Evolutionary conservation across 2,329 filamentous ascomycete genomes (phyloP), one percentile per base, ranked within the genome.

Genomic region (Falciphora oryzae): DNA sequence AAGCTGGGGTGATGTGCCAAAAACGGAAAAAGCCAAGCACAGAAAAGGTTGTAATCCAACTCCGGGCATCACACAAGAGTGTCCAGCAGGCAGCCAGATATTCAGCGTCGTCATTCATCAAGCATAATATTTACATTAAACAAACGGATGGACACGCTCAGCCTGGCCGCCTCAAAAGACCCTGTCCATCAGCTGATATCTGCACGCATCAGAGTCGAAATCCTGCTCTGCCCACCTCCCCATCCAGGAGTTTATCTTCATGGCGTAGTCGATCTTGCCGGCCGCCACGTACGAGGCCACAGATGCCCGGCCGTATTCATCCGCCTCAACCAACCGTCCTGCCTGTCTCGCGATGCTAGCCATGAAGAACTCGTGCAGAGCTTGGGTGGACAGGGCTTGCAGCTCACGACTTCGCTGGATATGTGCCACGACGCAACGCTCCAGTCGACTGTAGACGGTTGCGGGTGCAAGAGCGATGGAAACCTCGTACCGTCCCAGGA

Each of bases 401-500:
- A 53, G 44, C 18, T n/a, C 44, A 25, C 44, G 22, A 5, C 44
- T 10, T 6, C 44, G 44, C 7, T 11, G 44, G 44, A 53, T 53
- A 5, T n/a, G 44, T 22, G n/a, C 44, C 7, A 22, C 44, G 22
- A 53, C 7, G 7, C 18, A 53, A 11, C 44, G 44, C 44, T 61
- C 32, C 6, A 38, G 22, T 32, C 35, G 59, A 14, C 59, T 29
- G 18, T 61, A 61, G 44, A 61, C 44, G 6, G n/a, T 50, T 13
- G 28, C 18, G n/a, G 59, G 32, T 22, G 59, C 25, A 4, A 35
- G 59, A 18, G 59, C 59, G 5, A 7, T 18, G 8, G 32, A 29
- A 25, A 61, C 28, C 32, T 61, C 59, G 32, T 44, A 61, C n/a
- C 59, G 59, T 25, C 35, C 59, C 35, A 61, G n/a, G 13, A 61